Base-by-base conservation (phyloP, 2,329 filamentous ascomycete genomes). In the Aspergillus sp. region DNA sequence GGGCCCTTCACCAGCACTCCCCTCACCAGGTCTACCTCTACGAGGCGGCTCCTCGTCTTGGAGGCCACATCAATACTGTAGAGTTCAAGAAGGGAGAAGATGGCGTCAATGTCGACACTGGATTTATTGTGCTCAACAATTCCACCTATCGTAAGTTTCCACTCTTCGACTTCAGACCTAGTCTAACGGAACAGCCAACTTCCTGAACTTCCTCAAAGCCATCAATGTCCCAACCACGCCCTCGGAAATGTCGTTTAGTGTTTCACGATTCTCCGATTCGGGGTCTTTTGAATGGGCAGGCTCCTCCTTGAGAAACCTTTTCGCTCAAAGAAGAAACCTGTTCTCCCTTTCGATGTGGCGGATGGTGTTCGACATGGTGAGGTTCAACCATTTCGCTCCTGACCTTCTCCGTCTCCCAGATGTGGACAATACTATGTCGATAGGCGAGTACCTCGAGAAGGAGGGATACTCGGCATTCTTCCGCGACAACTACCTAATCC, bases 191-290 rank as follows among this genome's bases (percentile, higher is more conserved):
- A 19, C 38, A 59, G 57, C 57, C 15, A 59, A 59, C 19, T 59
- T 59, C 17, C n/a, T 59, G 7, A 36, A 50, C 27, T 59, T 59
- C 17, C 49, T 59, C 8, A 19, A 41, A 8, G 23, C 38, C 3
- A 54, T 51, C 27, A 25, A 54, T 39, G 48, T 51, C 32, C 49
- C 57, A 23, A 59, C 49, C n/a, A 48, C 25, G 27, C 25, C 25
- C 3, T 59, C 57, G 2, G 57, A 59, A 6, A 59, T 59, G 57
- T 47, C 57, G 1, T 59, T 59, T 27, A 59, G 57, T 23, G 39
- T 59, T 15, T 59, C 57, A 1, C 57, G 57, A 15, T 30, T 17
- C 8, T 50, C 47, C 15, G 39, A 59, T 2, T 36, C 21, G 7
- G 57, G 49, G 7, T 8, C 23, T 1, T 54, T 59, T 21, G 57